phyloP scores from a whole-genome alignment of 2,329 filamentous ascomycete species.

The Aspergillus terreus region DNA sequence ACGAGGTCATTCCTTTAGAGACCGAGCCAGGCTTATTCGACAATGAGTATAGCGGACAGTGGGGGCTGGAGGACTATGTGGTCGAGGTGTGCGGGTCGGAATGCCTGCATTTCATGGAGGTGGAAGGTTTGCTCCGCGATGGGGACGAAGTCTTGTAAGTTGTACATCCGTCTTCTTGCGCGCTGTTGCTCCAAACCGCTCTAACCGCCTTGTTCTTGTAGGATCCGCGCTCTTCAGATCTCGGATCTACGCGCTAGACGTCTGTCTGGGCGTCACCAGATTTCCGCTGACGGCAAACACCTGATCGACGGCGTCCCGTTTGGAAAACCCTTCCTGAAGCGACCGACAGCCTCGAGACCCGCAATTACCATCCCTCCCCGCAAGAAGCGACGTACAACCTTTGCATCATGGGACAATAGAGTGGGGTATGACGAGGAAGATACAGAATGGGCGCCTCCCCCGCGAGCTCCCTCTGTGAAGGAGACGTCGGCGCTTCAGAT shows the following conservation, averaged over 20 bases:
- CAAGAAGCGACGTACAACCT: constrained; percentile 56
- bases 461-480: constrained; percentile 13
- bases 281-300: constrained; percentile 72
- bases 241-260: constrained; percentile 70
- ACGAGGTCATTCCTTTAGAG: constrained; percentile 77
- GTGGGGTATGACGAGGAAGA: constrained; percentile 28
- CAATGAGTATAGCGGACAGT: constrained; percentile 49
- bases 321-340: constrained; percentile 66
- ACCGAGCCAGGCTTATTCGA: constrained; percentile 44
- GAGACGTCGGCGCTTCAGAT: constrained; percentile 22
- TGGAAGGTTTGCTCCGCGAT: constrained; percentile 68
- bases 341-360: constrained; percentile 58
- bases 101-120: constrained; percentile 77
- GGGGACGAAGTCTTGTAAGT: constrained; percentile 79
- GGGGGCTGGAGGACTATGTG: constrained; percentile 86
- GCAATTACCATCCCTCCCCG: constrained; percentile 67
- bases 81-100: constrained; percentile 83
- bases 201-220: constrained; percentile 32
- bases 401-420: constrained; percentile 25
- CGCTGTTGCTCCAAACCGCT: too few relatives aligned
- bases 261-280: constrained; percentile 75
- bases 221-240: constrained; percentile 72
- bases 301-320: constrained; percentile 83
- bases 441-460: constrained; percentile 28
- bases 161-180: neutral